phyloP scores from a whole-genome alignment of 2,329 filamentous ascomycete genomes.

The Ophiostoma quercus region DNA sequence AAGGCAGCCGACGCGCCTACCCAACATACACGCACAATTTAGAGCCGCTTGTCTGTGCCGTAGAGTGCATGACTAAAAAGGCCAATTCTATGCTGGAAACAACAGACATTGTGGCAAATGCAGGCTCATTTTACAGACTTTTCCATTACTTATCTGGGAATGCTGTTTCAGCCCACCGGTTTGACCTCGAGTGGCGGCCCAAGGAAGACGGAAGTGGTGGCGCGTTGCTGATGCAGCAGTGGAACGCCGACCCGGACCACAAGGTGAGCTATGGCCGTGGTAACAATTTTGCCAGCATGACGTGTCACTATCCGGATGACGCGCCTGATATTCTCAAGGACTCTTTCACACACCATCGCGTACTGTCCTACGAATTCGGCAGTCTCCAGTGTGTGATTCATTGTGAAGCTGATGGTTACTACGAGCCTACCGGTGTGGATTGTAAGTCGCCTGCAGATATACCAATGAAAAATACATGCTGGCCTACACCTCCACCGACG shows the following conservation, averaged over 20 bases:
- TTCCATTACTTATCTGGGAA: conserved; percentile 25
- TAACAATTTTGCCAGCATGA: conserved; percentile 27
- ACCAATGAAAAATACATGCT: neutral
- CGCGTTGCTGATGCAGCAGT: conserved; percentile 27
- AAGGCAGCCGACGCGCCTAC: conserved; percentile 7
- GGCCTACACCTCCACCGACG: neutral
- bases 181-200: conserved; percentile 26
- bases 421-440: neutral
- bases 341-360: conserved; percentile 29
- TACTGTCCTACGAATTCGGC: conserved; percentile 28
- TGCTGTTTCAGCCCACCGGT: conserved; percentile 14
- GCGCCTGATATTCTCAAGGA: conserved; percentile 20
- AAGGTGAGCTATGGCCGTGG: conserved; percentile 25
- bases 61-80: conserved; percentile 23
- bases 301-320: conserved; percentile 26
- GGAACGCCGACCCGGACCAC: conserved; percentile 27
- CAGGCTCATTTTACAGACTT: conserved; percentile 27
- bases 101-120: conserved; percentile 29
- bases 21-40: conserved; percentile 25
- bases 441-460: neutral
- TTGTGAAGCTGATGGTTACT: conserved; percentile 28
- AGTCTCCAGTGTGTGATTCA: conserved; percentile 27
- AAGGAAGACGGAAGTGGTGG: neutral
- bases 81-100: conserved; percentile 15
- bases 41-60: conserved; percentile 29